A percentile compares a stretch with the other conserved stretches of the same genome.
phyloP scores from a whole-genome alignment of 2,329 filamentous ascomycete genomes.

The Septoria petroselini region DNA sequence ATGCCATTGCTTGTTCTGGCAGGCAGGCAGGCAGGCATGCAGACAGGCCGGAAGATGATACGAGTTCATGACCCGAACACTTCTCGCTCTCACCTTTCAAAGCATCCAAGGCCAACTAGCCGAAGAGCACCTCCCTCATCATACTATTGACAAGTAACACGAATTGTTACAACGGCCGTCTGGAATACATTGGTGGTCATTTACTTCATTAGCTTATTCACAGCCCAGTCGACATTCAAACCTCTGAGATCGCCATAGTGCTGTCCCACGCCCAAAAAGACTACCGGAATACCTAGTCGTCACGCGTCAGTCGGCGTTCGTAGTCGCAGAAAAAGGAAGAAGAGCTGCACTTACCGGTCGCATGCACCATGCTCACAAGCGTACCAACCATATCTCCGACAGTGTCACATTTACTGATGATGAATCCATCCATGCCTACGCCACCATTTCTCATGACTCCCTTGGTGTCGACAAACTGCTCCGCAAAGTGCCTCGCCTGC shows the following conservation, averaged over 20 bases:
- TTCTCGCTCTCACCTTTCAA: too few relatives aligned
- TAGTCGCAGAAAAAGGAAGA: background rate
- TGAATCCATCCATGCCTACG: slow-evolving; percentile 86
- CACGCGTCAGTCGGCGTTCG: slow-evolving; percentile 3
- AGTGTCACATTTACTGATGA: slow-evolving; percentile 97
- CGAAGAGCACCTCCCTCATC: too few relatives aligned
- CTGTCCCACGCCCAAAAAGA: slow-evolving; percentile 78
- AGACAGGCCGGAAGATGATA: too few relatives aligned
- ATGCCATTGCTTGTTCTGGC: too few relatives aligned
- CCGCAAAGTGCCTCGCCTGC: slow-evolving; percentile 94
- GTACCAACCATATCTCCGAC: slow-evolving; percentile 99
- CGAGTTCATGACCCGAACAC: too few relatives aligned
- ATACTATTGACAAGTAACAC: too few relatives aligned
- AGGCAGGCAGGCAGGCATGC: too few relatives aligned
- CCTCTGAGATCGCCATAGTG: slow-evolving; percentile 65
- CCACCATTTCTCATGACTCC: slow-evolving; percentile 50
- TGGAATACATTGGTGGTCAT: too few relatives aligned
- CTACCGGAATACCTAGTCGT: slow-evolving; percentile 69
- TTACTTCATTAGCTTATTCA: slow-evolving; percentile 56
- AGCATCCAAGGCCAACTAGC: too few relatives aligned
- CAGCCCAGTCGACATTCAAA: slow-evolving; percentile 63
- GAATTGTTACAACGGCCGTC: too few relatives aligned
- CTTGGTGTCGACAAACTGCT: slow-evolving; percentile 61
- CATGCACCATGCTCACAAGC: slow-evolving; percentile 93
- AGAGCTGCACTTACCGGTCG: slow-evolving; percentile 56